Conservation (phyloP, 2,329 filamentous ascomycete genomes). For the Colletotrichum sp. region DNA sequence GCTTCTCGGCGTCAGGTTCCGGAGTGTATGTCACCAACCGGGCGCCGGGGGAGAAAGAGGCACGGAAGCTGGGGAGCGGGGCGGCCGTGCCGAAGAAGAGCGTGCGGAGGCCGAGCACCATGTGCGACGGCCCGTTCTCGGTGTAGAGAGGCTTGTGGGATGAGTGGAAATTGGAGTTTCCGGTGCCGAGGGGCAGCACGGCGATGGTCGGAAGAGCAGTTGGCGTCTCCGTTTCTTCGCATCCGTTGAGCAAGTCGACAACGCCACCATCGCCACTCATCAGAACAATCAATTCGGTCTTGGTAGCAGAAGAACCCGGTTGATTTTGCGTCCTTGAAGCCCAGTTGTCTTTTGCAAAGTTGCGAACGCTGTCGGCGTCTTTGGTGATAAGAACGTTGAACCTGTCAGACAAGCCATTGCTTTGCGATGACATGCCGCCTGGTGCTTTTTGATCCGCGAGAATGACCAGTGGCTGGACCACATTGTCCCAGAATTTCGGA, state of each 20-base stretch:
- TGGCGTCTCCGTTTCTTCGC: constrained; percentile 26
- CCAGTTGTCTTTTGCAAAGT: constrained; percentile 58
- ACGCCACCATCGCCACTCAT: constrained; percentile 89
- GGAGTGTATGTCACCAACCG: constrained; percentile 45
- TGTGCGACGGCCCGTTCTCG: constrained; percentile 38
- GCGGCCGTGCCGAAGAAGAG: constrained; percentile 62
- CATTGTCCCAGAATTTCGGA: constrained; percentile 55
- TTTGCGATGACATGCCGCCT: not conserved
- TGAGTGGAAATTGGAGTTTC: constrained; percentile 69
- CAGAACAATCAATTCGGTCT: constrained; percentile 68
- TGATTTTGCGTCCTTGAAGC: constrained; percentile 34
- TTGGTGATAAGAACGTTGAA: constrained; percentile 68
- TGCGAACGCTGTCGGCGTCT: constrained; percentile 65
- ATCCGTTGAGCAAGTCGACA: constrained; percentile 79
- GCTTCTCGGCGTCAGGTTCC: constrained; percentile 4
- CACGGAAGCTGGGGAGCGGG: constrained; percentile 67
- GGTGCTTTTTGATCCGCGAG: constrained; percentile 32
- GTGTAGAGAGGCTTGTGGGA: constrained; percentile 63
- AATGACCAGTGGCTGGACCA: constrained; percentile 62
- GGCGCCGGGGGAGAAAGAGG: constrained; percentile 64
- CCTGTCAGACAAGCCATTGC: constrained; percentile 15
- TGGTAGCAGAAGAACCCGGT: not conserved
- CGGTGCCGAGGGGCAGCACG: constrained; percentile 67
- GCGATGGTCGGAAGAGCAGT: constrained; percentile 48
- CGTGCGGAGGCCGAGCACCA: constrained; percentile 58